phyloP scores from a whole-genome alignment of 176 grass and related monocot genomes.

The Oryza glaberrima region DNA sequence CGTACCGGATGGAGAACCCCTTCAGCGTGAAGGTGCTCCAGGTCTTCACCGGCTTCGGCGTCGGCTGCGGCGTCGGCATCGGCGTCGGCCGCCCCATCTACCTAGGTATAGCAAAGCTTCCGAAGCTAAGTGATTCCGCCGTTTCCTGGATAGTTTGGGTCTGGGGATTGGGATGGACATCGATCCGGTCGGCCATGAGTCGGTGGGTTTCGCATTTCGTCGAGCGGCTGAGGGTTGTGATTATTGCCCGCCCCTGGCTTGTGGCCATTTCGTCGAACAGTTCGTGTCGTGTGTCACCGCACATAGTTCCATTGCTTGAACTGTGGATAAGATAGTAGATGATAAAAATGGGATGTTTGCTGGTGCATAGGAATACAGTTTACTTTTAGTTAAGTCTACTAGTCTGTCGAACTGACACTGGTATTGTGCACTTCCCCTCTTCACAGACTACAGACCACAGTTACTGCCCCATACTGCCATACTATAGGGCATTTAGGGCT shows the following conservation, averaged over 20 bases:
- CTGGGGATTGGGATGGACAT: not conserved
- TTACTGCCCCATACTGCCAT: not conserved
- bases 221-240: not conserved
- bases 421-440: not conserved
- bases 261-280: constrained; percentile 34
- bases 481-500: not conserved
- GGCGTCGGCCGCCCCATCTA: constrained; percentile 79
- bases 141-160: not conserved
- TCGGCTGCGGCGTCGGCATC: constrained; percentile 84
- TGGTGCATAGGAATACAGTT: not conserved
- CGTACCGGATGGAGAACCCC: constrained; percentile 73
- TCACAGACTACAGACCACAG: not conserved
- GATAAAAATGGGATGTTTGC: not conserved
- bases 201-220: constrained; percentile 13
- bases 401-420: constrained; percentile 3
- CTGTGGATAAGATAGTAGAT: not conserved
- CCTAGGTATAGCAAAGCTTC: constrained; percentile 52
- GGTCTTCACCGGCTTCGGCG: constrained; percentile 84
- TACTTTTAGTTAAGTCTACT: not conserved
- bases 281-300: not conserved
- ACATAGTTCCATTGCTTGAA: not conserved
- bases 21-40: constrained; percentile 88
- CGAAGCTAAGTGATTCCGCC: not conserved
- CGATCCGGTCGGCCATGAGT: not conserved
- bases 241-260: not conserved